A percentile compares a stretch with the other conserved stretches of the same genome.
Evolutionary conservation across 1,284 basidiomycete genomes (phyloP).

Genomic region (Ustilago tritici): DNA sequence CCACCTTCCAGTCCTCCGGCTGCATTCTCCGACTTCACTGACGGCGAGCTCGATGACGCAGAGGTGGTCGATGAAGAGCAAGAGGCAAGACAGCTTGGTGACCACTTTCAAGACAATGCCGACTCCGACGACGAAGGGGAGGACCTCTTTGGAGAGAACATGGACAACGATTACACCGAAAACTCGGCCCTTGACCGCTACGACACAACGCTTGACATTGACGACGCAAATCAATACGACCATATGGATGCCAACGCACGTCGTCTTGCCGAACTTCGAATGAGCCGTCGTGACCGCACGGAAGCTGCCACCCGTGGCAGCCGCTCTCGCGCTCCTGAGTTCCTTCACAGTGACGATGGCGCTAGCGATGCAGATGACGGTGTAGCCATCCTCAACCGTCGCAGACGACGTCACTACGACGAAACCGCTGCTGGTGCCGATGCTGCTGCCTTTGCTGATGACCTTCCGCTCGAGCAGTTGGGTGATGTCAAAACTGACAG

Average conservation of each 20-base stretch:
- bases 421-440: conserved; percentile 73
- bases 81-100: conserved; percentile 62
- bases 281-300: conserved; percentile 87
- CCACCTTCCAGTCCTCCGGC: conserved; percentile 66
- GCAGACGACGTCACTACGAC: conserved; percentile 71
- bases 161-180: conserved; percentile 84
- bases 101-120: conserved; percentile 76
- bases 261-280: conserved; percentile 85
- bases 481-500: conserved; percentile 97
- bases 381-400: conserved; percentile 66
- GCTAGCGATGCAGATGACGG: conserved; percentile 68
- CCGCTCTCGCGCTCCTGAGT: conserved; percentile 83
- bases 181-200: conserved; percentile 88
- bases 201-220: conserved; percentile 81
- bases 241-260: conserved; percentile 81
- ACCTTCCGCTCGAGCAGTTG: conserved; percentile 93
- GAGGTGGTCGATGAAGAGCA: conserved; percentile 65
- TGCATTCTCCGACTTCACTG: conserved; percentile 65
- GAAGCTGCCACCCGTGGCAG: conserved; percentile 74
- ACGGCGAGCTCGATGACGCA: conserved; percentile 52
- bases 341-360: conserved; percentile 80
- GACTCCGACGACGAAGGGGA: conserved; percentile 81
- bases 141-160: conserved; percentile 87
- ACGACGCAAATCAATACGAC: conserved; percentile 81
- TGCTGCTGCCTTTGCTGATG: conserved; percentile 76